Percentiles rank a stretch among this genome's conserved stretches.
Conservation (phyloP, 257 asterid genomes). For the Gentiana dahurica region DNA sequence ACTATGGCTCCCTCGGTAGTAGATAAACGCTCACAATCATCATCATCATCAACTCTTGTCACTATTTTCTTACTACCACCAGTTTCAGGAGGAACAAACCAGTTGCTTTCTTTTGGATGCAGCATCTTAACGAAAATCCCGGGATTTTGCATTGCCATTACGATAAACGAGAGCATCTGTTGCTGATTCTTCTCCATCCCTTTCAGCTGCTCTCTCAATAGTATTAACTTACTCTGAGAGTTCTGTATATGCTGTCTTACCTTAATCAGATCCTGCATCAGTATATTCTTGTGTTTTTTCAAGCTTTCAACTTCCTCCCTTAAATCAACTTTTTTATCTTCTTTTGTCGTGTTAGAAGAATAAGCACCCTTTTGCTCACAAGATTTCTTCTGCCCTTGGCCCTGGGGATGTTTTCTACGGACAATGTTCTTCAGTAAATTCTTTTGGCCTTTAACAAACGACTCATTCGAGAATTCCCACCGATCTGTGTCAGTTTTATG, state of each 20-base stretch:
- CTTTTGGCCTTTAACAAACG: constrained; percentile 71
- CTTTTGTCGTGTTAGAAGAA: constrained; percentile 24
- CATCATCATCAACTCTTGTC: constrained; percentile 45
- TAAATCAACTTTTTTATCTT: constrained; percentile 38
- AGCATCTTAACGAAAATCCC: constrained; percentile 59
- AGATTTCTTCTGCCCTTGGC: constrained; percentile 30
- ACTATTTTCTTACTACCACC: constrained; percentile 25
- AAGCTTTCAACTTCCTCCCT: constrained; percentile 79
- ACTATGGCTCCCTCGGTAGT: constrained; percentile 50
- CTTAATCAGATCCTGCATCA: constrained; percentile 55
- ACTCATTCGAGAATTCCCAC: constrained; percentile 81
- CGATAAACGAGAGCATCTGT: constrained; percentile 95
- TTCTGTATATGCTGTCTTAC: constrained; percentile 60
- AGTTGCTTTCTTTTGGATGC: constrained; percentile 67
- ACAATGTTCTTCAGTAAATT: constrained; percentile 68
- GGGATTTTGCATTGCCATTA: constrained; percentile 90
- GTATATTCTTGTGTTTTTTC: constrained; percentile 42
- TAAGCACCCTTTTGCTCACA: constrained; percentile 28
- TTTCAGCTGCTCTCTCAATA: constrained; percentile 53
- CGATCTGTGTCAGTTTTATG: constrained; percentile 77
- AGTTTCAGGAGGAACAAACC: constrained; percentile 35
- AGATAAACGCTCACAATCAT: constrained; percentile 35
- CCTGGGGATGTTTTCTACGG: constrained; percentile 58
- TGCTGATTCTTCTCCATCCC: constrained; percentile 90
- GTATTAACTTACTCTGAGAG: constrained; percentile 56